A percentile compares a stretch with the other conserved stretches of the same genome.
phyloP scores from a whole-genome alignment of 164 flowering plant genomes.

The Aristolochia californica region DNA sequence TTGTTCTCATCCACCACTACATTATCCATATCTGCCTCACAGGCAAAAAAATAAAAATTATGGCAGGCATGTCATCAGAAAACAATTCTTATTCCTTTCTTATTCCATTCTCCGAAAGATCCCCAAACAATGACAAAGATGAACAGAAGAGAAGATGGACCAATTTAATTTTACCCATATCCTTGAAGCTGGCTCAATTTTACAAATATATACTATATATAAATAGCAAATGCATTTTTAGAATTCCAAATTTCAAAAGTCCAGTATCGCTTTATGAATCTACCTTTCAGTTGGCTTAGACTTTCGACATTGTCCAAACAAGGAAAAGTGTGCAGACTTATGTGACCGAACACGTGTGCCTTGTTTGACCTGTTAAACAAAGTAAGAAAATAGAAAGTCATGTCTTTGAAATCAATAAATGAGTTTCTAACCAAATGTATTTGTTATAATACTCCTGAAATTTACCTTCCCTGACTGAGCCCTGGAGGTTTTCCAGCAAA shows the following conservation, averaged over 20 bases:
- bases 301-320: constrained; percentile 10
- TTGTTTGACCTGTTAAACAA: constrained; percentile 4
- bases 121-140: no score
- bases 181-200: not conserved
- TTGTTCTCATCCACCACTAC: no score
- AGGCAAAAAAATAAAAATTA: no score
- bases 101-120: no score
- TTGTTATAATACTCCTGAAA: not conserved
- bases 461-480: constrained; percentile 6
- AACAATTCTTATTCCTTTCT: no score
- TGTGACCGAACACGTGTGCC: constrained; percentile 3
- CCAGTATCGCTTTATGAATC: not conserved
- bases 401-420: not conserved
- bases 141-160: no score
- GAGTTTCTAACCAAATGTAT: not conserved
- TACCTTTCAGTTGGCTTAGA: constrained; percentile 4
- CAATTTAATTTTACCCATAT: not conserved
- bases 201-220: constrained; percentile 2
- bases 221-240: not conserved
- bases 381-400: not conserved
- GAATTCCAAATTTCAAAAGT: not conserved
- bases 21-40: no score
- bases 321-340: not conserved
- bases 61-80: no score
- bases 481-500: constrained; percentile 14